A percentile compares a stretch with the other conserved stretches of the same genome.
Conservation (phyloP, 2,329 filamentous ascomycete species). For the Verticillium tricorpus region DNA sequence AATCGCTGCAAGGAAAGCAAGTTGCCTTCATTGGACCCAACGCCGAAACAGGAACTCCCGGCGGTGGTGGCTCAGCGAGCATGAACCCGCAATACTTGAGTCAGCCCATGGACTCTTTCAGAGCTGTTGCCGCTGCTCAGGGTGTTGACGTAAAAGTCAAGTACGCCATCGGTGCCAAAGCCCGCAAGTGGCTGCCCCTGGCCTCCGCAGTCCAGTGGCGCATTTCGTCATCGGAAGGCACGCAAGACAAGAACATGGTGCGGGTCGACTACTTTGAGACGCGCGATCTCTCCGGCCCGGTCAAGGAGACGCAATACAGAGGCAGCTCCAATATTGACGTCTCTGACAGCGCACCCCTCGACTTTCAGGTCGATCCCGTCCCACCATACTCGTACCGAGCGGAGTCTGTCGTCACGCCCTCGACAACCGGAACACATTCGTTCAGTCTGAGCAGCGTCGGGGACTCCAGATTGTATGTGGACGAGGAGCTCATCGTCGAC, state of each 20-base stretch:
- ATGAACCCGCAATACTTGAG: conserved; percentile 16
- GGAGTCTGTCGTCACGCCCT: conserved; percentile 15
- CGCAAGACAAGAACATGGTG: not conserved
- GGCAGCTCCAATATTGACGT: not conserved
- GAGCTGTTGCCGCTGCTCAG: not conserved
- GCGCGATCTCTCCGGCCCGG: not conserved
- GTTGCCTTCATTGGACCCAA: conserved; percentile 4
- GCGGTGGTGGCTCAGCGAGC: conserved; percentile 17
- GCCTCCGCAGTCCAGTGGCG: not conserved
- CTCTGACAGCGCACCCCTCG: not conserved
- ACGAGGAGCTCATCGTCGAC: conserved; percentile 37
- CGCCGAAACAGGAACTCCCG: conserved; percentile 12
- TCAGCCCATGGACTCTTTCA: conserved; percentile 9
- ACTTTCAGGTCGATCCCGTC: not conserved
- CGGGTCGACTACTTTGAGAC: not conserved
- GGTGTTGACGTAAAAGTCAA: conserved; percentile 6
- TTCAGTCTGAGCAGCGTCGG: conserved; percentile 19
- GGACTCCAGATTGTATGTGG: conserved; percentile 17
- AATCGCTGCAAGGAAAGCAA: not conserved
- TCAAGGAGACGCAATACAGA: not conserved
- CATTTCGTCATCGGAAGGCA: not conserved
- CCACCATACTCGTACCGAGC: not conserved
- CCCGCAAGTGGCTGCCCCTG: not conserved
- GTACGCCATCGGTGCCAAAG: conserved; percentile 2
- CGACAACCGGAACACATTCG: conserved; percentile 19